Percentiles rank a stretch among this genome's conserved stretches.
Conservation (phyloP, 2,329 filamentous ascomycete species). For the Teratosphaeria viscida region DNA sequence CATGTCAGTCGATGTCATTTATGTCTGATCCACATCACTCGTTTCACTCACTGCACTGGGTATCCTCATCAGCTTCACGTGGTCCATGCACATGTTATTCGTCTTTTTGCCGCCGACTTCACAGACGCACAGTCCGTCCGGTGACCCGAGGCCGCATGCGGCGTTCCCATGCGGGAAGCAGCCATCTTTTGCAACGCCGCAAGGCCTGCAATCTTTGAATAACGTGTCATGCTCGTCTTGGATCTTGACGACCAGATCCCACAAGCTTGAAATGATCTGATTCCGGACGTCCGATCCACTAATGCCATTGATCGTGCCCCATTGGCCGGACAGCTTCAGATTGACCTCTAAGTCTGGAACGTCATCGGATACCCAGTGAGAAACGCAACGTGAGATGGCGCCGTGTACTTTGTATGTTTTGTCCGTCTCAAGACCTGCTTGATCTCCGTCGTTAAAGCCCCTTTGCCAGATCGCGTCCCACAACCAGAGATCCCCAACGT, state of each 20-base stretch:
- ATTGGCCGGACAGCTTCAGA: not conserved
- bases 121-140: too few species aligned
- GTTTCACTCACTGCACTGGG: too few species aligned
- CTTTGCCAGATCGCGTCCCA: not conserved
- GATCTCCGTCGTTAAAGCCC: not conserved
- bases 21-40: too few species aligned
- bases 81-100: too few species aligned
- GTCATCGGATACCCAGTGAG: not conserved
- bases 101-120: too few species aligned
- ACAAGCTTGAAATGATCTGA: not conserved
- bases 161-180: too few species aligned
- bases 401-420: not conserved
- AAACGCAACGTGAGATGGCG: not conserved
- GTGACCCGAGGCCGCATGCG: too few species aligned
- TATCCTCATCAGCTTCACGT: too few species aligned
- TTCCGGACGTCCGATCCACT: not conserved
- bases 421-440: not conserved
- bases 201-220: not conserved
- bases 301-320: not conserved
- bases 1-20: too few species aligned
- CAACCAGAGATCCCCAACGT: not conserved
- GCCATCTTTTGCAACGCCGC: too few species aligned
- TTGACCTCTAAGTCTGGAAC: not conserved
- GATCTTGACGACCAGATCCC: not conserved
- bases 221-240: not conserved